Conservation (phyloP, 2,329 filamentous ascomycete species). For the Colletotrichum lentis region DNA sequence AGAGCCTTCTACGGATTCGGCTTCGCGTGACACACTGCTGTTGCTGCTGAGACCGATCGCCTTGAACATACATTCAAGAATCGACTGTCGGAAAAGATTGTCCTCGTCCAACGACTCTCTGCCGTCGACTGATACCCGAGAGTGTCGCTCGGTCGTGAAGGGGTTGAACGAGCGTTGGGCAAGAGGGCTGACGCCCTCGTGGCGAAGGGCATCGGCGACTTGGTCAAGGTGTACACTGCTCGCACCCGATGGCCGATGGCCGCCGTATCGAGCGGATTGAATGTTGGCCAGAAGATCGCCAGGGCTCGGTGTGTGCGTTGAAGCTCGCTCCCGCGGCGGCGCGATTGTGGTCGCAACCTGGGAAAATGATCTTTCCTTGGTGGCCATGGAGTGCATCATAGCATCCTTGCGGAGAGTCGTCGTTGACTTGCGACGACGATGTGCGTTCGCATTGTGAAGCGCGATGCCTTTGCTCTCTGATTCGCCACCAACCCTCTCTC, state of each 20-base stretch:
- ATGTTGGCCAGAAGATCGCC: slow-evolving; percentile 84
- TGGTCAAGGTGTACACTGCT: slow-evolving; percentile 44
- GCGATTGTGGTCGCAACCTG: slow-evolving; percentile 52
- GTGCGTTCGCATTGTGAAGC: slow-evolving; percentile 78
- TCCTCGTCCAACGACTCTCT: slow-evolving; percentile 90
- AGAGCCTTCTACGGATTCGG: slow-evolving; percentile 82
- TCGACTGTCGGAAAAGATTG: slow-evolving; percentile 84
- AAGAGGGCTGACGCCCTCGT: slow-evolving; percentile 55
- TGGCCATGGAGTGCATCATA: slow-evolving; percentile 70
- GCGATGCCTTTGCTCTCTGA: slow-evolving; percentile 93
- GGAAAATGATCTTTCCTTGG: slow-evolving; percentile 56
- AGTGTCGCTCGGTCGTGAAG: slow-evolving; percentile 61
- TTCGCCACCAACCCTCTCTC: slow-evolving; percentile 80
- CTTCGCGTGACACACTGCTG: slow-evolving; percentile 70
- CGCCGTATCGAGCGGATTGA: slow-evolving; percentile 70
- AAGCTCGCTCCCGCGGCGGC: slow-evolving; percentile 52
- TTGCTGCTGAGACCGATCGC: slow-evolving; percentile 82
- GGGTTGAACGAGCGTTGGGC: slow-evolving; percentile 63
- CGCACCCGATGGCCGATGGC: slow-evolving; percentile 52
- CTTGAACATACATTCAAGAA: slow-evolving; percentile 95
- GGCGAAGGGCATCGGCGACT: slow-evolving; percentile 44
- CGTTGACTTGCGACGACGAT: slow-evolving; percentile 74
- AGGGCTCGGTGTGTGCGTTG: slow-evolving; percentile 65
- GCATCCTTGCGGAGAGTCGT: slow-evolving; percentile 82
- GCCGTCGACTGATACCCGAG: slow-evolving; percentile 66